A percentile compares a stretch with the other conserved stretches of the same genome.
phyloP scores from a whole-genome alignment of 2,329 filamentous ascomycete species.

The Trichothecium roseum region DNA sequence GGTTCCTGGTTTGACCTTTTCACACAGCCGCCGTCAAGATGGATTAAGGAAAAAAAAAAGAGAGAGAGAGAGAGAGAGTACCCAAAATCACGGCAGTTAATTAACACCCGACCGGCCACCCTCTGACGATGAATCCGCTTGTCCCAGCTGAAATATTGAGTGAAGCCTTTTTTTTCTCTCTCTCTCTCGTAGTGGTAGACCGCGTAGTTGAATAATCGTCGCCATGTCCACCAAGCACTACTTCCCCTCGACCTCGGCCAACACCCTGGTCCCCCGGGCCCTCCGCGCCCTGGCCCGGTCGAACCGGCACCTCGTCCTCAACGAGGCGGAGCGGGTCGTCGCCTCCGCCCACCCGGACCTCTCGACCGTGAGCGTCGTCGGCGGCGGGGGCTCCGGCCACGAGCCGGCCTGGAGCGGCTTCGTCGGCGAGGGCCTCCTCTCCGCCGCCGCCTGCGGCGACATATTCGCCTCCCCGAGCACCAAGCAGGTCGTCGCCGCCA shows the following conservation, averaged over 20 bases:
- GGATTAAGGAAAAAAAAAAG: no score
- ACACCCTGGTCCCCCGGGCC: conserved; percentile 14
- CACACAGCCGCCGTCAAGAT: no score
- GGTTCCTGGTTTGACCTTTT: no score
- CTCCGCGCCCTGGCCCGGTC: conserved; percentile 12
- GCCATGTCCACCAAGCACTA: conserved; percentile 11
- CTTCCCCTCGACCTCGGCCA: conserved; percentile 10
- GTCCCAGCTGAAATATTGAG: no score
- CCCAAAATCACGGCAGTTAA: no score
- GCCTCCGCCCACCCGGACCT: conserved; percentile 17
- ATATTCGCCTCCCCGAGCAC: conserved; percentile 69
- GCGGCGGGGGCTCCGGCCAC: conserved; percentile 61
- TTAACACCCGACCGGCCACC: no score
- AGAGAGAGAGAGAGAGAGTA: no score
- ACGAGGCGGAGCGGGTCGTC: conserved; percentile 30
- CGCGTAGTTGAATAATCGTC: neutral
- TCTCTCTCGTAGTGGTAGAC: neutral
- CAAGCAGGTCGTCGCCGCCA: conserved; percentile 57
- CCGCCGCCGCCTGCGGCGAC: conserved; percentile 60
- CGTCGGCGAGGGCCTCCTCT: conserved; percentile 58
- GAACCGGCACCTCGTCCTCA: conserved; percentile 27
- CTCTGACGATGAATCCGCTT: no score
- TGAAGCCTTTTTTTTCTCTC: conserved; percentile 1
- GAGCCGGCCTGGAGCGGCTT: conserved; percentile 64
- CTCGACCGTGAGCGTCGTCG: conserved; percentile 21